Conservation (phyloP, 1,284 basidiomycete genomes). For the Cryptococcus amylolentus region DNA sequence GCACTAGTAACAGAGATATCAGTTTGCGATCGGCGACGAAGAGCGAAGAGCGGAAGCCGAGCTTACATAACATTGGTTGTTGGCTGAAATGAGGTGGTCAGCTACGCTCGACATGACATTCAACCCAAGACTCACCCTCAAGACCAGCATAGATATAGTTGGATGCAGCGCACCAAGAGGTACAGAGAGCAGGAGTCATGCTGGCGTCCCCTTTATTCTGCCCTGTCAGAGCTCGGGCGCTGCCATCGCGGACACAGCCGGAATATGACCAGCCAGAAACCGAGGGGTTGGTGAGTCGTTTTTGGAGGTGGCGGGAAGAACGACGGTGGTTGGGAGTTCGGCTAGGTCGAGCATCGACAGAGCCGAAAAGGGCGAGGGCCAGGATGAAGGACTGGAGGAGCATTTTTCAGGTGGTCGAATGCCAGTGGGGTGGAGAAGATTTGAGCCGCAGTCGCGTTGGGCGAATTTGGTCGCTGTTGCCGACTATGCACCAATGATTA, state of each 20-base stretch:
- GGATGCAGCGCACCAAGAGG: conserved; percentile 4
- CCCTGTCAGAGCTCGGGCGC: conserved; percentile 10
- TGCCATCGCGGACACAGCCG: conserved; percentile 15
- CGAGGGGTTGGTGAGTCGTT: conserved; percentile 5
- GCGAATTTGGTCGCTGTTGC: too few relatives aligned
- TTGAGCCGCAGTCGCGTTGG: too few relatives aligned
- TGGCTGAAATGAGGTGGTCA: conserved; percentile 5
- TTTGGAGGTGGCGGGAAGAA: neutral
- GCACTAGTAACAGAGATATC: conserved; percentile 6
- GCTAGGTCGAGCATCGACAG: neutral
- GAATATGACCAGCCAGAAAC: conserved; percentile 15
- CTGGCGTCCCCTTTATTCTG: neutral
- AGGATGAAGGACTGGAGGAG: neutral
- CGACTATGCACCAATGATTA: too few relatives aligned
- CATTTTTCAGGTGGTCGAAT: neutral
- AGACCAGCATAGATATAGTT: conserved; percentile 21
- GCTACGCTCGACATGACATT: neutral
- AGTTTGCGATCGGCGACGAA: neutral
- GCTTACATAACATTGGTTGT: conserved; percentile 19
- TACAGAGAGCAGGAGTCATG: conserved; percentile 19
- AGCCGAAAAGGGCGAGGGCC: neutral
- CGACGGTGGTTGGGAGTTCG: neutral
- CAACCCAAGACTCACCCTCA: conserved; percentile 10
- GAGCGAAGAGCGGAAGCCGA: neutral
- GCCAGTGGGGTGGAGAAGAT: too few relatives aligned